These are phyloP conservation scores for Yueomyces sp. DNA, from an alignment of 805 yeast genomes.

Conservation along the genomic window DNA sequence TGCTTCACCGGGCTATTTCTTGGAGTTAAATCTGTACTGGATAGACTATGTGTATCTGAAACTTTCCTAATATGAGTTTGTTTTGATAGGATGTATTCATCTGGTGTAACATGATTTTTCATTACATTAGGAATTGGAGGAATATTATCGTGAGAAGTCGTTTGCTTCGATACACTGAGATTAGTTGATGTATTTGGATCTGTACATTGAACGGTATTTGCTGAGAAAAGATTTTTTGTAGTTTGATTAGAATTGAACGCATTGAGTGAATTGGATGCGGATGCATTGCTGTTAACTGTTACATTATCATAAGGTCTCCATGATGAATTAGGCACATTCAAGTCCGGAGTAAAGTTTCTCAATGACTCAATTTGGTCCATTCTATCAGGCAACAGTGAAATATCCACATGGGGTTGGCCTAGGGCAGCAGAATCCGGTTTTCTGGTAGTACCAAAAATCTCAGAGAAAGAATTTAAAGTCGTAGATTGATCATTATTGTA, in stretches of 20 bases:
- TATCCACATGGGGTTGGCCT: neutral
- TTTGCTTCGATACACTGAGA: too few relatives aligned
- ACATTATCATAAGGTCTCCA: too few relatives aligned
- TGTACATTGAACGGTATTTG: too few relatives aligned
- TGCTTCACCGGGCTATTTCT: slow-evolving; percentile 11
- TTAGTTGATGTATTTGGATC: too few relatives aligned
- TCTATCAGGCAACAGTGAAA: slow-evolving; percentile 7
- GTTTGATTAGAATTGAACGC: neutral
- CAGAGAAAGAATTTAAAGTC: slow-evolving; percentile 7
- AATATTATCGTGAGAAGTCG: neutral
- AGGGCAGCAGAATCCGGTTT: slow-evolving; percentile 8
- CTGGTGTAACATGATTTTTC: neutral
- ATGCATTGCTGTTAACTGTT: too few relatives aligned
- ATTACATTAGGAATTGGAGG: neutral
- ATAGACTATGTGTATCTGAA: slow-evolving; percentile 19
- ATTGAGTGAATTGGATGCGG: too few relatives aligned
- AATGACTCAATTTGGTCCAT: slow-evolving; percentile 14
- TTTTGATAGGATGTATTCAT: slow-evolving; percentile 10
- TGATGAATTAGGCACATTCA: too few relatives aligned
- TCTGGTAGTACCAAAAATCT: slow-evolving; percentile 19
- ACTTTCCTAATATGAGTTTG: slow-evolving; percentile 14
- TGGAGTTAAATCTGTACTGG: slow-evolving; percentile 18
- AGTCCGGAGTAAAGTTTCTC: slow-evolving; percentile 7
- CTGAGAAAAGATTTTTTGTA: too few relatives aligned
- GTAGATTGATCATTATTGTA: too few relatives aligned